Conservation (phyloP, 192 early-diverging fungal genomes). For the Coemansia sp. region DNA sequence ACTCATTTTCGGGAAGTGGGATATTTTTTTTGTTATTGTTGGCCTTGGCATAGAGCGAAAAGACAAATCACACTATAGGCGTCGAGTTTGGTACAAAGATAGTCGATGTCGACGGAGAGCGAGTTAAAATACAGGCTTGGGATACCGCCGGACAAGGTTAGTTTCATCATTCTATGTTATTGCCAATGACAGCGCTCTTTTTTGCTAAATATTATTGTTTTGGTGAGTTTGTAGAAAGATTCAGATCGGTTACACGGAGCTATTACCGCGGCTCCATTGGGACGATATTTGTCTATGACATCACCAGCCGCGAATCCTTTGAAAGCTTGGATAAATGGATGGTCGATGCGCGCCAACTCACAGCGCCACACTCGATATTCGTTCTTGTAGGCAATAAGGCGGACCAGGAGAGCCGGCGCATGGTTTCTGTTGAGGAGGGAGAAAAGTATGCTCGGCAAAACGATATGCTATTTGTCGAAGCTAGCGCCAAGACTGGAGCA, state of each 20-base stretch:
- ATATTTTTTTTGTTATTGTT: slow-evolving; percentile 12
- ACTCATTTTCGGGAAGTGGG: background rate
- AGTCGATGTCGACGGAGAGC: slow-evolving; percentile 66
- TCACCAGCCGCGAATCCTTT: slow-evolving; percentile 70
- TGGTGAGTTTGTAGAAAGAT: slow-evolving; percentile 49
- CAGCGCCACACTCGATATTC: slow-evolving; percentile 67
- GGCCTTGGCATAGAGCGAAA: slow-evolving; percentile 56
- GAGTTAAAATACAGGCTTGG: slow-evolving; percentile 73
- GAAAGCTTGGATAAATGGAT: slow-evolving; percentile 67
- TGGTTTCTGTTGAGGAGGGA: slow-evolving; percentile 59
- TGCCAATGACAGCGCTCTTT: background rate
- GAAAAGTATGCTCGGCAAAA: slow-evolving; percentile 58
- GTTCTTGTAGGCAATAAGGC: slow-evolving; percentile 76
- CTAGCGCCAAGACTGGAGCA: slow-evolving; percentile 66
- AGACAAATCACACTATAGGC: slow-evolving; percentile 75
- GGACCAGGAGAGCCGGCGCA: slow-evolving; percentile 39
- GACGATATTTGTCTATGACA: slow-evolving; percentile 78
- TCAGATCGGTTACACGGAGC: slow-evolving; percentile 71
- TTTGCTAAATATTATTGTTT: slow-evolving; percentile 12
- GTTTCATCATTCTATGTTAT: background rate
- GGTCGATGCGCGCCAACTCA: slow-evolving; percentile 64
- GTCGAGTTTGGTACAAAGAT: slow-evolving; percentile 79
- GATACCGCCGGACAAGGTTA: slow-evolving; percentile 74
- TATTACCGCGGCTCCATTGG: slow-evolving; percentile 83
- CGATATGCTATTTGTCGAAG: slow-evolving; percentile 63